Evolutionary conservation across 768 basidiomycete species (phyloP), one percentile per base, ranked within the genome.

Genomic region (Mycena rosella): DNA sequence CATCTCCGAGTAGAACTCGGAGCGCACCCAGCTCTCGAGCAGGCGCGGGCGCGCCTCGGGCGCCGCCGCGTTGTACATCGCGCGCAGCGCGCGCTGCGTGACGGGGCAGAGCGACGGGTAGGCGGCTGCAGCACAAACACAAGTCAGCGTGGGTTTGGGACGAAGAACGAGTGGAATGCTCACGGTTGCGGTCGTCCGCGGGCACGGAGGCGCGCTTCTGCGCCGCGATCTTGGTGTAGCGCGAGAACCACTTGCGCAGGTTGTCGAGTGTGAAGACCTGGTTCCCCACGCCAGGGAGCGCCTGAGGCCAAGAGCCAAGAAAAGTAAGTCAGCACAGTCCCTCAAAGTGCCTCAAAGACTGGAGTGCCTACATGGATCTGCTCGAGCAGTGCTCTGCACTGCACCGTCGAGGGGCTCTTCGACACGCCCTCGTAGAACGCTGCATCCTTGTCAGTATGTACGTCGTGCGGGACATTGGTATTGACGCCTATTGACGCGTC

Each of bases 81-180:
- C 30, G 11, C 22, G 29, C 20, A 61, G 59, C 13, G 13, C 5
- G 15, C 0, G 6, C 11, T 26, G 13, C 27, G 15, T 26, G 0
- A 49, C 14, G 4, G 45, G 4, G 2, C n/a, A 51, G 15, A 64
- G 48, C 26, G 63, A 49, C 20, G 63, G 63, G 15, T 49, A 64
- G 20, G 18, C 34, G 18, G 63, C 63, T 64, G 22, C 6, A 13
- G n/a, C 22, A 1, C 42, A 24, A 24, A 5, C 17, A 7, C 7
- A 22, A 20, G 26, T 15, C 2, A 45, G 22, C 26, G 2, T 5
- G n/a, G 17, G 14, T 17, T 8, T 3, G 10, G 13, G 18, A 6
- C 18, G n/a, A 40, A 42, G n/a, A 29, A 10, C 30, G 17, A 22
- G 2, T 6, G 1, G 36, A 55, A 52, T 47, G n/a, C n/a, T n/a